Base-by-base conservation (phyloP, 495 filamentous ascomycete species). In the Aspergillus cavernicola region DNA sequence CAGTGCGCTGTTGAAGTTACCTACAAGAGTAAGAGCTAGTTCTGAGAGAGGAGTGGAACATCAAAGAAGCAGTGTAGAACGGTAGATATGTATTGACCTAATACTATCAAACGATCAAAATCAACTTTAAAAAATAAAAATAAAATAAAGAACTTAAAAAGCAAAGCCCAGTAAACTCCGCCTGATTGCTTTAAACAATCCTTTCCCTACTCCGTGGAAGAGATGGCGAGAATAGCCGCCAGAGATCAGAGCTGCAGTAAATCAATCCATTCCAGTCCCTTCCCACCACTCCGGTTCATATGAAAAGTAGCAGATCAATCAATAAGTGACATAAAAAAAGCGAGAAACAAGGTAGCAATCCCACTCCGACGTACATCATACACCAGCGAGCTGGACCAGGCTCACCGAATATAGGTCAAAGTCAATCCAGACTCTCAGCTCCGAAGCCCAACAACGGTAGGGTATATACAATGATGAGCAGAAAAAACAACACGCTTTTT, bases 331-430 rank as follows among this genome's bases (percentile, higher is more conserved):
- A 52, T 50, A 40, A 56, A 36, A 42, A 26, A 60, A 57, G 48
- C 37, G 44, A 48, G 46, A 57, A 59, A 55, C 59, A 60, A 59
- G 37, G 49, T 39, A 61, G 43, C 41, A 56, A 52, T 59, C 58
- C 58, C 41, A 41, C 52, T n/a, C 50, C 26, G 36, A 52, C 64
- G 55, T 67, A 65, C 61, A 71, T 74, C 69, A 63, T 74, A 74
- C 70, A 74, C 53, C 49, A 52, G 62, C 26, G 47, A 48, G 29
- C 59, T 31, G 44, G 23, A 31, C 22, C 45, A 50, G 29, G 52
- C 43, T 51, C 55, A 29, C 61, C 48, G 44, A 46, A 41, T 32
- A 53, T 53, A 57, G 24, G 40, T 42, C 52, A 56, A 53, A 31
- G 32, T 31, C 39, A 51, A 43, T 31, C 43, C 53, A 59, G 54